phyloP scores from a whole-genome alignment of 805 yeast species.

The Osmozyma mogii region DNA sequence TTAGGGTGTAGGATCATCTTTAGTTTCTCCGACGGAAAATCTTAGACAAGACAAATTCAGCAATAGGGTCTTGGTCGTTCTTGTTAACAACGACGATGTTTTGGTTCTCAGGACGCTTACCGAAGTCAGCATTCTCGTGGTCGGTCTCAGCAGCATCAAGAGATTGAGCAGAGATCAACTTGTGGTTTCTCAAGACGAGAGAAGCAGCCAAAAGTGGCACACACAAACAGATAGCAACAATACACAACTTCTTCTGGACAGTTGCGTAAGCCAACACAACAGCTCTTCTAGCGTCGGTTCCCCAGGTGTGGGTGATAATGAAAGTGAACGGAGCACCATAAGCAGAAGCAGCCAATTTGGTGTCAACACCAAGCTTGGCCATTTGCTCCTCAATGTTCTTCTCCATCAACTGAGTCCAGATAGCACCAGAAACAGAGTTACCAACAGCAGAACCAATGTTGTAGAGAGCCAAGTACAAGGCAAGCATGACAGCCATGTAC shows the following conservation, averaged over 20 bases:
- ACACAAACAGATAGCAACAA: conserved; percentile 48
- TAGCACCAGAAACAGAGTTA: conserved; percentile 56
- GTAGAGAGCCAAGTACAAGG: conserved; percentile 50
- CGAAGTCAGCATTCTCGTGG: too few species aligned
- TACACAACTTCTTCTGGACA: conserved; percentile 51
- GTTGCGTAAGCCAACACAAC: conserved; percentile 51
- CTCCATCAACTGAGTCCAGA: conserved; percentile 60
- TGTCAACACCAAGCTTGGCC: conserved; percentile 17
- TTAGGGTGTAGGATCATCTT: background rate
- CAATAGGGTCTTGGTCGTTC: conserved; percentile 13
- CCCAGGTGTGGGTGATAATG: conserved; percentile 46
- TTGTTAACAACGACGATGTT: conserved; percentile 11
- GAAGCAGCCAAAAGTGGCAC: conserved; percentile 43
- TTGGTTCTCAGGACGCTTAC: background rate
- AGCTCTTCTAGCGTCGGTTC: conserved; percentile 50
- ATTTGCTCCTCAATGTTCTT: conserved; percentile 28
- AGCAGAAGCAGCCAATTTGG: conserved; percentile 17
- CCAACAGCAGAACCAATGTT: conserved; percentile 62
- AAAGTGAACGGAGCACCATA: conserved; percentile 49
- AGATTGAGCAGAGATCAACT: conserved; percentile 30
- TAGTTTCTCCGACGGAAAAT: background rate
- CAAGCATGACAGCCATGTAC: conserved; percentile 54
- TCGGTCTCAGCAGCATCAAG: too few species aligned
- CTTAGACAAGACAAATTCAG: conserved; percentile 9
- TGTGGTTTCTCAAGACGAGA: conserved; percentile 47